These are phyloP conservation scores for Suillus spraguei DNA, from an alignment of 768 basidiomycete species.

Conservation along the genomic window DNA sequence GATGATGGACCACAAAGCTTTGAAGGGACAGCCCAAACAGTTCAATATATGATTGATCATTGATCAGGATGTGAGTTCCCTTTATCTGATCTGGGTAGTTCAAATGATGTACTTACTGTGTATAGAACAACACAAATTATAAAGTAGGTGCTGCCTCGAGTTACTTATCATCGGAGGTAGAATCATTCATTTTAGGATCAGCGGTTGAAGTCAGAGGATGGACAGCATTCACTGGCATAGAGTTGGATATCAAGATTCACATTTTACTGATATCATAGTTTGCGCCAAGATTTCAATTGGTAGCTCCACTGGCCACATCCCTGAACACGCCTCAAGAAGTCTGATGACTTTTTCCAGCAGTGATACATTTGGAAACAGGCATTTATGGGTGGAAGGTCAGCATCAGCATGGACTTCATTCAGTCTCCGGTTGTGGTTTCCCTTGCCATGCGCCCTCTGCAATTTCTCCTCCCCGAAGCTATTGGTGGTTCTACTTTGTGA, in stretches of 20 bases:
- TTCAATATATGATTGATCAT: not conserved
- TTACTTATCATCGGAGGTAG: not conserved
- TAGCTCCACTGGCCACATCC: not conserved
- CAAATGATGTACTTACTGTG: not conserved
- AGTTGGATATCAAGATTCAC: not conserved
- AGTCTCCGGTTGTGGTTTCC: not conserved
- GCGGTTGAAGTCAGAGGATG: not conserved
- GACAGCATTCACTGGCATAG: not conserved
- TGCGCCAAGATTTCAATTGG: not conserved
- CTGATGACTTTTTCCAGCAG: not conserved
- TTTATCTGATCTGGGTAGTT: too few species aligned
- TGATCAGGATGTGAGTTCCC: not conserved
- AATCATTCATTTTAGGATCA: not conserved
- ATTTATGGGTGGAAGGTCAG: not conserved
- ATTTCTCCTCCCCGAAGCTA: not conserved
- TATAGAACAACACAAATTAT: not conserved
- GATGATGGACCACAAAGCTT: not conserved
- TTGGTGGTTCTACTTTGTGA: not conserved
- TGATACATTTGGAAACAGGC: not conserved
- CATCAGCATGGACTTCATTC: constrained; percentile 1
- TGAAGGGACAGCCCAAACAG: not conserved
- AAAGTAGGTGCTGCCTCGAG: not conserved
- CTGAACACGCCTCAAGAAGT: not conserved
- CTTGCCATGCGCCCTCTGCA: not conserved
- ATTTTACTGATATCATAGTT: not conserved